phyloP scores from a whole-genome alignment of 176 grass and related monocot genomes.

The Oryza glaberrima region DNA sequence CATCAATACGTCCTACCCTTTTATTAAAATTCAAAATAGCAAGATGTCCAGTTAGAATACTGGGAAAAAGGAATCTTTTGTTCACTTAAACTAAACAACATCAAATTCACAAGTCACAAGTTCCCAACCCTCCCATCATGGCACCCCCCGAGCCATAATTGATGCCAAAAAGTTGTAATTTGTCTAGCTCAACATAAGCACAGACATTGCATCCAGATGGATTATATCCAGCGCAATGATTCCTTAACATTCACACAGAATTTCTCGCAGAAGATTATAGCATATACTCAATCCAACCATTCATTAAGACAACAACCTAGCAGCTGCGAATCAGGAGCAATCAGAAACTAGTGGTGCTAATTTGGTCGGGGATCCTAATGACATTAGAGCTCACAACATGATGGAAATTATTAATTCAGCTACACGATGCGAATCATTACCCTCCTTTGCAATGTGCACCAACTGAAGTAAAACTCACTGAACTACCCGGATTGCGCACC shows the following conservation, averaged over 20 bases:
- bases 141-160: neutral
- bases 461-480: neutral
- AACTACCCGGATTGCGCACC: neutral
- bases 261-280: neutral
- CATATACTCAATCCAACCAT: neutral
- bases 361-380: neutral
- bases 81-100: neutral
- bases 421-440: neutral
- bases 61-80: neutral
- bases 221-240: neutral
- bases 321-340: neutral
- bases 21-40: neutral
- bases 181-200: neutral
- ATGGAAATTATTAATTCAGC: neutral
- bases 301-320: neutral
- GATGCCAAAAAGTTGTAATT: neutral
- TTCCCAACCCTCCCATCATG: neutral
- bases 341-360: neutral
- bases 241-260: neutral
- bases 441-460: neutral
- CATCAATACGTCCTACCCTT: neutral
- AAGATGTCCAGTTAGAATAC: neutral
- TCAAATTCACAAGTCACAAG: neutral
- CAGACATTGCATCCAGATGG: neutral
- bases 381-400: neutral